Percentiles rank a stretch among this genome's conserved stretches.
These are phyloP conservation scores for Crucibulum laeve DNA, from an alignment of 768 basidiomycete genomes.

Conservation along the genomic window DNA sequence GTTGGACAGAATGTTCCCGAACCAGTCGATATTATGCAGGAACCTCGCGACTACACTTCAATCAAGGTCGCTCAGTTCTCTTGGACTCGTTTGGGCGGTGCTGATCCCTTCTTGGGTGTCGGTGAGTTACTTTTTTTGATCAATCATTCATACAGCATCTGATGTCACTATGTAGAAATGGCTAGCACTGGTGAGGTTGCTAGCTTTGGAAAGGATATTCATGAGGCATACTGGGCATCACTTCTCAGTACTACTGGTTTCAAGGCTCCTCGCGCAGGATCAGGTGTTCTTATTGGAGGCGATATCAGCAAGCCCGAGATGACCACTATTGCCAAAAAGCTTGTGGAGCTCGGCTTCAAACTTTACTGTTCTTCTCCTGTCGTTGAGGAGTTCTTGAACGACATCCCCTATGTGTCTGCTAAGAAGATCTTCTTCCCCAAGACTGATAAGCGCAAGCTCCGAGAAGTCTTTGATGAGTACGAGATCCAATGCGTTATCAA, in stretches of 20 bases:
- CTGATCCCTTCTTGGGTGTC: constrained; percentile 95
- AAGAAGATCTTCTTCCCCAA: constrained; percentile 96
- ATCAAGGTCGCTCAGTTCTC: constrained; percentile 99
- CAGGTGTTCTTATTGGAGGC: constrained; percentile 91
- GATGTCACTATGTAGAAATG: constrained; percentile 63
- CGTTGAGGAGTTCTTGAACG: constrained; percentile 80
- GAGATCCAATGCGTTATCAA: constrained; percentile 96
- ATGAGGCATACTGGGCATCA: constrained; percentile 96
- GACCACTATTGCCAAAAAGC: constrained; percentile 70
- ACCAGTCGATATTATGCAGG: constrained; percentile 87
- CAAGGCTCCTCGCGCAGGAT: constrained; percentile 79
- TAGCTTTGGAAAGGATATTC: constrained; percentile 87
- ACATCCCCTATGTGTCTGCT: constrained; percentile 69
- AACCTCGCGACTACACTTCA: constrained; percentile 84
- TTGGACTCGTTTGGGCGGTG: constrained; percentile 94
- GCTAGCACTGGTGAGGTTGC: constrained; percentile 98
- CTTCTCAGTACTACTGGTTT: constrained; percentile 95
- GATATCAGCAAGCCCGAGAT: constrained; percentile 88
- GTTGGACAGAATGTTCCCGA: constrained; percentile 83
- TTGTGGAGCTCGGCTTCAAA: constrained; percentile 90
- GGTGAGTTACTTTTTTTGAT: constrained; percentile 44
- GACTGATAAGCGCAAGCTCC: constrained; percentile 91
- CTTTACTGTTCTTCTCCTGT: constrained; percentile 81
- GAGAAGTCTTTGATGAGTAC: constrained; percentile 90
- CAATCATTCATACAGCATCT: constrained; percentile 2